These are phyloP conservation scores for Canavalia gladiata DNA, from an alignment of 306 rosid species.

Conservation along the genomic window DNA sequence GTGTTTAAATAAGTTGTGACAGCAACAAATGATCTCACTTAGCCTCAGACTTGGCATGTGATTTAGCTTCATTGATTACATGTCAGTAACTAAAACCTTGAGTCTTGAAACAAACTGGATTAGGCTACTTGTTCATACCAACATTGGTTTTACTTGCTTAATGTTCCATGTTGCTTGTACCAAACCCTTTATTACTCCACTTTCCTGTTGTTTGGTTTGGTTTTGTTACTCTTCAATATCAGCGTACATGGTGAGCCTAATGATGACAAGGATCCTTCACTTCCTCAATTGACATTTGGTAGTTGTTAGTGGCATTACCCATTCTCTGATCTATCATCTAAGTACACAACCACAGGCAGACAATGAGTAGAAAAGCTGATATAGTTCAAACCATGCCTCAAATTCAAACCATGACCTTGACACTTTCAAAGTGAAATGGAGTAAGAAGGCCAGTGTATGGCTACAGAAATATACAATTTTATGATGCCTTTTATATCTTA, in stretches of 20 bases:
- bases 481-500: slow-evolving; percentile 7
- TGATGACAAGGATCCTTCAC: slow-evolving; percentile 1
- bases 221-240: neutral
- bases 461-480: slow-evolving; percentile 11
- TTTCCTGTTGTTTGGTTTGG: neutral
- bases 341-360: neutral
- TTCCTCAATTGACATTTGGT: slow-evolving; percentile 10
- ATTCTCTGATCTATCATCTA: slow-evolving; percentile 1
- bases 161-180: neutral
- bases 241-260: neutral
- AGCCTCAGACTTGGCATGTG: neutral
- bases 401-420: slow-evolving; percentile 71
- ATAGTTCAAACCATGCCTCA: neutral
- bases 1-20: neutral
- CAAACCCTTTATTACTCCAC: slow-evolving; percentile 9
- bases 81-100: neutral
- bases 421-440: slow-evolving; percentile 74
- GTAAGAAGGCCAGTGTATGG: slow-evolving; percentile 64
- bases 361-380: neutral
- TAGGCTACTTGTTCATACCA: neutral
- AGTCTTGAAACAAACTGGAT: neutral
- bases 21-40: neutral
- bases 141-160: neutral
- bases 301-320: slow-evolving; percentile 23
- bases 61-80: neutral